Evolutionary conservation across 768 basidiomycete species (phyloP).

Genomic region (Gymnopilus junonius): DNA sequence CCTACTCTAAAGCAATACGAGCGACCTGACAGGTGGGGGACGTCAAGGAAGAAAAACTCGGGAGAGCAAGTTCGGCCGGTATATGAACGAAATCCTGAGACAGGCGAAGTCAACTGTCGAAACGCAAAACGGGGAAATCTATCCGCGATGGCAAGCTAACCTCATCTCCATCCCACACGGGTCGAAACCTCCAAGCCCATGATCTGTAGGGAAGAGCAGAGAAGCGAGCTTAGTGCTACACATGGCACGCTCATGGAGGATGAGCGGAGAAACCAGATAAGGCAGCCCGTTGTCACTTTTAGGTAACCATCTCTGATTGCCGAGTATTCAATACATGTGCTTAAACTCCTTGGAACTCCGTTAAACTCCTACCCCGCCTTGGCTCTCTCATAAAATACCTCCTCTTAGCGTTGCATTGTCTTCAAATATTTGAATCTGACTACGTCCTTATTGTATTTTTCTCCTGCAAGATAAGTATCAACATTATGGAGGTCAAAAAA

Average conservation of each 20-base stretch:
- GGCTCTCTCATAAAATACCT: background rate
- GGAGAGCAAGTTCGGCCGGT: background rate
- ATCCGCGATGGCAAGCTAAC: background rate
- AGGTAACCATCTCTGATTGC: background rate
- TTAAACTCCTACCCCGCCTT: background rate
- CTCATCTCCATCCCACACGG: slow-evolving; percentile 8
- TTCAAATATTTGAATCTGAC: background rate
- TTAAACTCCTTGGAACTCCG: no score
- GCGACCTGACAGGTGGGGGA: slow-evolving; percentile 11
- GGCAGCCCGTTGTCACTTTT: background rate
- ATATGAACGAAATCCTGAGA: slow-evolving; percentile 7
- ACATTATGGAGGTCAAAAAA: background rate
- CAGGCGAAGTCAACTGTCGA: background rate
- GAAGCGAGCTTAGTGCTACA: background rate
- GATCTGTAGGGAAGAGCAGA: background rate
- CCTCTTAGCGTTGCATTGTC: background rate
- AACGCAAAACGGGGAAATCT: background rate
- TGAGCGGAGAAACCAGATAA: background rate
- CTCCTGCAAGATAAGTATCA: background rate
- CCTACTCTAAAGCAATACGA: background rate
- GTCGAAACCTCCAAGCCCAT: slow-evolving; percentile 13
- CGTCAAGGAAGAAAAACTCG: background rate
- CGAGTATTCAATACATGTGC: background rate
- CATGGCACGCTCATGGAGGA: slow-evolving; percentile 4
- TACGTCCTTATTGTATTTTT: background rate